phyloP scores from a whole-genome alignment of 495 filamentous ascomycete genomes.

The Sabuloglossum arenarium region DNA sequence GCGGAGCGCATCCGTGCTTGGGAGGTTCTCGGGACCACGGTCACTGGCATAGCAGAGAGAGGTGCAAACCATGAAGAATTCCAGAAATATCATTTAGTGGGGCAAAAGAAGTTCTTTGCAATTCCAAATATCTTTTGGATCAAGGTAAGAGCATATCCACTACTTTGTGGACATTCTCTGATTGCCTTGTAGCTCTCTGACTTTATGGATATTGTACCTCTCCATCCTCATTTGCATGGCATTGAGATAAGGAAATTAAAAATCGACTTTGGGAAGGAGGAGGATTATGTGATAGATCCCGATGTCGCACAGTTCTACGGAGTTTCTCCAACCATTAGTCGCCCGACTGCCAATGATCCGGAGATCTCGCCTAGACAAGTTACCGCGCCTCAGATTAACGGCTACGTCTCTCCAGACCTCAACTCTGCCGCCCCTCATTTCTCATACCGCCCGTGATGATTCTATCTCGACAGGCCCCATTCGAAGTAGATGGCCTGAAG shows the following conservation, averaged over 20 bases:
- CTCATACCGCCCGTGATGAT: background rate
- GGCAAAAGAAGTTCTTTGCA: conserved; percentile 15
- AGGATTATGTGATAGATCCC: background rate
- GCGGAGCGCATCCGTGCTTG: conserved; percentile 15
- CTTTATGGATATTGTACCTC: conserved; percentile 3
- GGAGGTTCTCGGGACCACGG: conserved; percentile 16
- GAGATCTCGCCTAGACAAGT: background rate
- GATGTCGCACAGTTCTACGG: background rate
- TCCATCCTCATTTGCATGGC: conserved; percentile 1
- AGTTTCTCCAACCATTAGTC: background rate
- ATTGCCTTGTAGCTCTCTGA: conserved; percentile 4
- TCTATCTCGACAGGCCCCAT: background rate
- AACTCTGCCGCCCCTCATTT: background rate
- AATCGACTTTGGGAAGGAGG: background rate
- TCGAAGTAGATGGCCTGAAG: background rate
- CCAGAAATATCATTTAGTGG: background rate
- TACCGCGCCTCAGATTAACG: background rate
- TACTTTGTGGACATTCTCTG: background rate
- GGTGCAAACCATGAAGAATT: background rate
- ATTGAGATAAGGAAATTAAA: background rate
- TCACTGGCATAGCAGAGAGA: conserved; percentile 15
- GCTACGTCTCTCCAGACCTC: background rate
- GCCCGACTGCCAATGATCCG: background rate
- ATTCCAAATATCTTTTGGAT: conserved; percentile 56
- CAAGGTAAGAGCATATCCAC: conserved; percentile 26